Percentiles rank a stretch among this genome's conserved stretches.
These are phyloP conservation scores for Coriolopsis trogii DNA, from an alignment of 1,284 basidiomycete genomes.

Conservation along the genomic window DNA sequence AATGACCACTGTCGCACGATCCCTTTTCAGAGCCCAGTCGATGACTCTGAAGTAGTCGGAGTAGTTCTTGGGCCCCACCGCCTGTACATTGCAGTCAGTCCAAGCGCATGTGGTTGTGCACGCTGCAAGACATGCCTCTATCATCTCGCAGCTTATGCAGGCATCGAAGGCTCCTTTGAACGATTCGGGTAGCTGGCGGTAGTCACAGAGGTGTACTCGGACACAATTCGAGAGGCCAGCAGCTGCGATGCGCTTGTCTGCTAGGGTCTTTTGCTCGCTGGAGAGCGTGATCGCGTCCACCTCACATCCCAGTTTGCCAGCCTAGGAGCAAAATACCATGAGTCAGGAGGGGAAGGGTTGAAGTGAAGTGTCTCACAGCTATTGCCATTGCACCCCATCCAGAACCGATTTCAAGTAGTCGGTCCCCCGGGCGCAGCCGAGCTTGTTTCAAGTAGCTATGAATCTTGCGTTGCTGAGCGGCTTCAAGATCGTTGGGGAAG, in stretches of 20 bases:
- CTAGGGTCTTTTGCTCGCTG: constrained; percentile 79
- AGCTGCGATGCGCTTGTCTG: constrained; percentile 47
- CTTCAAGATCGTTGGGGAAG: constrained; percentile 66
- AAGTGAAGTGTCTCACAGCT: too few relatives aligned
- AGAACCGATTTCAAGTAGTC: constrained; percentile 84
- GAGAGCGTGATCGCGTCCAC: constrained; percentile 87
- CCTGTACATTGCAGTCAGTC: too few relatives aligned
- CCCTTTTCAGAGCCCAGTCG: constrained; percentile 75
- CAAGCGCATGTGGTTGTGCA: too few relatives aligned
- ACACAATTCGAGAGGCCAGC: constrained; percentile 71
- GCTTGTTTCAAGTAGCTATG: constrained; percentile 74
- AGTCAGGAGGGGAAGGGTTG: too few relatives aligned
- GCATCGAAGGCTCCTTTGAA: constrained; percentile 83
- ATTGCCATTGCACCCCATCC: constrained; percentile 90
- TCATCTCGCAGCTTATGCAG: constrained; percentile 86
- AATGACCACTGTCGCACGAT: constrained; percentile 68
- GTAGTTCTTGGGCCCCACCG: constrained; percentile 26
- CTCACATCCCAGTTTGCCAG: constrained; percentile 73
- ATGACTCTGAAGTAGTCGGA: constrained; percentile 76
- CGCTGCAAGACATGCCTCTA: constrained; percentile 37
- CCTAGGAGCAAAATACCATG: neutral
- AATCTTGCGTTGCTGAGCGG: constrained; percentile 80
- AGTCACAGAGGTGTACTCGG: constrained; percentile 84
- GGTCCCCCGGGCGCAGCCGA: constrained; percentile 71
- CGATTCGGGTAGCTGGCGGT: constrained; percentile 71